Percentiles rank a stretch among this genome's conserved stretches.
These are phyloP conservation scores for Ascochyta clinopodiicola DNA, from an alignment of 2,329 filamentous ascomycete species.

Conservation along the genomic window DNA sequence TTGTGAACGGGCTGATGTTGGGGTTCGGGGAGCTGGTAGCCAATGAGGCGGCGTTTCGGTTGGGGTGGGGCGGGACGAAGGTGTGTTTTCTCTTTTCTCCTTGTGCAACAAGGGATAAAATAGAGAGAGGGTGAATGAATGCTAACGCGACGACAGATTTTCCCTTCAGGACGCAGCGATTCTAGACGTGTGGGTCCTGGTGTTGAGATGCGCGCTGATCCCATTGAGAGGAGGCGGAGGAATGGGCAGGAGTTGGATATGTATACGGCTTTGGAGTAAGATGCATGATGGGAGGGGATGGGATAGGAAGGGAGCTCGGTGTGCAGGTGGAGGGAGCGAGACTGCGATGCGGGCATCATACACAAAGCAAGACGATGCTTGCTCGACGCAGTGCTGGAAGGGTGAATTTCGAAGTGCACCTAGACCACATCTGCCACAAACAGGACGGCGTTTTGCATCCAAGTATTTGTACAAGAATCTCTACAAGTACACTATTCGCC, in stretches of 20 bases:
- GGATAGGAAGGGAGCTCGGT: too few relatives aligned
- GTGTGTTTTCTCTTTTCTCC: slow-evolving; percentile 58
- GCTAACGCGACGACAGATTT: slow-evolving; percentile 53
- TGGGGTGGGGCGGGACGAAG: slow-evolving; percentile 95
- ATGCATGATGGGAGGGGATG: background rate
- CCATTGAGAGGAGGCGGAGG: slow-evolving; percentile 61
- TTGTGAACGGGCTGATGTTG: slow-evolving; percentile 97
- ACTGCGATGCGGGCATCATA: background rate
- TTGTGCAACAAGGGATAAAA: too few relatives aligned
- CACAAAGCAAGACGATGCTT: background rate
- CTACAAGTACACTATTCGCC: slow-evolving; percentile 16
- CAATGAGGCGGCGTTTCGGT: slow-evolving; percentile 89
- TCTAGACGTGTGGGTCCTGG: slow-evolving; percentile 77
- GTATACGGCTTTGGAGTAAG: slow-evolving; percentile 71
- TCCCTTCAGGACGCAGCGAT: slow-evolving; percentile 63
- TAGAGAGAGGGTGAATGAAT: too few relatives aligned
- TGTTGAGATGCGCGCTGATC: slow-evolving; percentile 77
- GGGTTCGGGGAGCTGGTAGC: slow-evolving; percentile 97
- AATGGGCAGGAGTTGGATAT: slow-evolving; percentile 65
- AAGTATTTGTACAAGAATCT: slow-evolving; percentile 24
- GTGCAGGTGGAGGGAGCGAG: background rate
- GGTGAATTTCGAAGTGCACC: background rate
- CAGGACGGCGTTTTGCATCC: slow-evolving; percentile 20
- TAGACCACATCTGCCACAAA: slow-evolving; percentile 1
- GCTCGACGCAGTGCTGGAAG: background rate